Percentiles rank a stretch among this genome's conserved stretches.
These are phyloP conservation scores for Peniophora sp. DNA, from an alignment of 1,284 basidiomycete genomes.

Conservation along the genomic window DNA sequence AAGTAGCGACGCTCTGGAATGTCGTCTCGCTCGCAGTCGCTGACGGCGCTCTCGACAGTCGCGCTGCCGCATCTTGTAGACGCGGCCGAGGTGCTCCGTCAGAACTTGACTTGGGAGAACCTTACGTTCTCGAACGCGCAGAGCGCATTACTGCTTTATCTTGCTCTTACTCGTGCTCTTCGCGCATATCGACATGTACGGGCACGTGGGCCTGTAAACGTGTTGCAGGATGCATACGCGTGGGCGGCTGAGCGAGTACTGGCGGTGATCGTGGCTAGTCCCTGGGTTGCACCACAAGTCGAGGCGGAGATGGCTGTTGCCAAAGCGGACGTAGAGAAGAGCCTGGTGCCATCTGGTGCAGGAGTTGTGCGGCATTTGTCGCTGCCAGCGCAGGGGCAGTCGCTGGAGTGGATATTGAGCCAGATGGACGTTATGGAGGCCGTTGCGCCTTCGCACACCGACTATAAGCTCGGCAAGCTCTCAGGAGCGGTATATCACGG, in stretches of 20 bases:
- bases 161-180: constrained; percentile 42
- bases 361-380: constrained; percentile 55
- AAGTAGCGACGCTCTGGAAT: too few species aligned
- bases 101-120: background rate
- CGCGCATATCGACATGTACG: constrained; percentile 64
- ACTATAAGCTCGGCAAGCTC: constrained; percentile 74
- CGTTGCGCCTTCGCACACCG: constrained; percentile 35
- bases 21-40: too few species aligned
- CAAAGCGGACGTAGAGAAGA: constrained; percentile 55
- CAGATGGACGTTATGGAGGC: constrained; percentile 78
- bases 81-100: background rate
- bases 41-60: constrained; percentile 3
- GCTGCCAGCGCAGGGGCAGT: constrained; percentile 63
- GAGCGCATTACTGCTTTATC: constrained; percentile 55
- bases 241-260: constrained; percentile 58
- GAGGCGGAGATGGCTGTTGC: constrained; percentile 64
- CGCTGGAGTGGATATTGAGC: constrained; percentile 68
- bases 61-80: constrained; percentile 10
- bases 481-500: constrained; percentile 91
- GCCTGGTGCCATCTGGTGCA: constrained; percentile 59
- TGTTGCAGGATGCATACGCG: constrained; percentile 45
- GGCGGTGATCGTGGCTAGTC: constrained; percentile 37
- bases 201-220: constrained; percentile 56
- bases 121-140: constrained; percentile 43
- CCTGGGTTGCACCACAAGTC: constrained; percentile 62